Evolutionary conservation across 371 early-diverging fungal genomes (phyloP).

Genomic region (Capniomyces stellatus): DNA sequence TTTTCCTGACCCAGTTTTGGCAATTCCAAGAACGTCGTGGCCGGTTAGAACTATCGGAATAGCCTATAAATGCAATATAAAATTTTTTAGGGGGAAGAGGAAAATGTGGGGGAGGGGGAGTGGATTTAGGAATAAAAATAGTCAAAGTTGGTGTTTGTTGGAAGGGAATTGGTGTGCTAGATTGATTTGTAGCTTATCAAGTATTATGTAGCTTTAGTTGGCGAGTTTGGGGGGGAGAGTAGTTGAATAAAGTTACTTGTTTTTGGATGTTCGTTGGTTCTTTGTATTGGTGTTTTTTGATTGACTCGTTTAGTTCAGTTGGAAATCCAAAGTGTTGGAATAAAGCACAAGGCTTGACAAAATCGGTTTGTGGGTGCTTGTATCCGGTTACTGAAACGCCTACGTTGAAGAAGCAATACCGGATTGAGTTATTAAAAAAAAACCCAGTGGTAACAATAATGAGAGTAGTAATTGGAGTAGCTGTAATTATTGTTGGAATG

Average conservation of each 20-base stretch:
- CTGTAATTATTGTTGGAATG: no score
- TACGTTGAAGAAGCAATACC: not conserved
- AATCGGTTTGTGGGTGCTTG: no score
- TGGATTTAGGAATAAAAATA: not conserved
- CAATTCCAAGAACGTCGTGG: constrained; percentile 76
- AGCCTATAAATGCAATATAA: not conserved
- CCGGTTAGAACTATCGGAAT: constrained; percentile 20
- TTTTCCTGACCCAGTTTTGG: constrained; percentile 99
- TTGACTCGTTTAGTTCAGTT: constrained; percentile 40
- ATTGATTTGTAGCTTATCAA: not conserved
- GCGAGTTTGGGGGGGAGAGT: not conserved
- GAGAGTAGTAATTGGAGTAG: no score
- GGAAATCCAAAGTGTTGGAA: constrained; percentile 82
- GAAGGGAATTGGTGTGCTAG: no score
- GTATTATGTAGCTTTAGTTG: not conserved
- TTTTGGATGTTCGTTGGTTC: constrained; percentile 65
- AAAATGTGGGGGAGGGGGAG: not conserved
- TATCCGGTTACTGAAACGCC: constrained; percentile 29
- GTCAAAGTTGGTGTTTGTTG: no score
- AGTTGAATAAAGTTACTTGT: constrained; percentile 21
- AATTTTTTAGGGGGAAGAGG: not conserved
- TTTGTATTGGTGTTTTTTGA: constrained; percentile 39
- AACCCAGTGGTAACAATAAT: no score
- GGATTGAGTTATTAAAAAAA: no score
- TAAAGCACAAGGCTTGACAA: constrained; percentile 59